These are phyloP conservation scores for Bullera alba DNA, from an alignment of 768 basidiomycete species.

Conservation along the genomic window DNA sequence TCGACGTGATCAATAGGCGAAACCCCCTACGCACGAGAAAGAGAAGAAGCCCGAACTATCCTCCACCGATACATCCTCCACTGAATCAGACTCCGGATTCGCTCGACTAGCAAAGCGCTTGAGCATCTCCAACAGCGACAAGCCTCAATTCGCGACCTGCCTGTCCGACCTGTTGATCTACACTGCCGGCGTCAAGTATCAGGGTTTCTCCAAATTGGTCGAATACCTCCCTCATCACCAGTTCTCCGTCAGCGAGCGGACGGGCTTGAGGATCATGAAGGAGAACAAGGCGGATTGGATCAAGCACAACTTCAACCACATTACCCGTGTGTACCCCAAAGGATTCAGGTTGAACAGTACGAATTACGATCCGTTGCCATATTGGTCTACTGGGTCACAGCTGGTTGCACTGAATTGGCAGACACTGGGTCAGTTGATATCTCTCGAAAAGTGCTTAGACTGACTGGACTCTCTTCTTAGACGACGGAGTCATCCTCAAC, in stretches of 20 bases:
- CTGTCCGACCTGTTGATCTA: conserved; percentile 77
- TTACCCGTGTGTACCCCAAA: conserved; percentile 80
- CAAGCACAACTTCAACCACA: conserved; percentile 74
- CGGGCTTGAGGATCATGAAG: conserved; percentile 65
- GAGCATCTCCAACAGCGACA: conserved; percentile 16
- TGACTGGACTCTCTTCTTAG: conserved; percentile 50
- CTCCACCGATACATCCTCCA: conserved; percentile 22
- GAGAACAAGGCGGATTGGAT: conserved; percentile 56
- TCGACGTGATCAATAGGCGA: conserved; percentile 11
- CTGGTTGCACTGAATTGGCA: conserved; percentile 97
- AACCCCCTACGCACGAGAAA: conserved; percentile 12
- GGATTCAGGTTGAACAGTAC: conserved; percentile 71
- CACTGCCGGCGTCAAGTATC: conserved; percentile 90
- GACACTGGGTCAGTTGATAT: conserved; percentile 64
- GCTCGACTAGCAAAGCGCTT: conserved; percentile 25
- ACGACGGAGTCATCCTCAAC: conserved; percentile 85
- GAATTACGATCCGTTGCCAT: conserved; percentile 81
- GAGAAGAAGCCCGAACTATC: background rate
- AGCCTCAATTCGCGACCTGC: conserved; percentile 53
- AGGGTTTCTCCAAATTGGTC: conserved; percentile 78
- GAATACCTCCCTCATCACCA: conserved; percentile 79
- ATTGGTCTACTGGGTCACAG: conserved; percentile 83
- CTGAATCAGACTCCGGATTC: conserved; percentile 27
- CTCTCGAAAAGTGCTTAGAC: background rate
- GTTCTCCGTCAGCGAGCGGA: conserved; percentile 84